Evolutionary conservation across 345 rosid genomes (phyloP).

Genomic region (Camelina laxa): DNA sequence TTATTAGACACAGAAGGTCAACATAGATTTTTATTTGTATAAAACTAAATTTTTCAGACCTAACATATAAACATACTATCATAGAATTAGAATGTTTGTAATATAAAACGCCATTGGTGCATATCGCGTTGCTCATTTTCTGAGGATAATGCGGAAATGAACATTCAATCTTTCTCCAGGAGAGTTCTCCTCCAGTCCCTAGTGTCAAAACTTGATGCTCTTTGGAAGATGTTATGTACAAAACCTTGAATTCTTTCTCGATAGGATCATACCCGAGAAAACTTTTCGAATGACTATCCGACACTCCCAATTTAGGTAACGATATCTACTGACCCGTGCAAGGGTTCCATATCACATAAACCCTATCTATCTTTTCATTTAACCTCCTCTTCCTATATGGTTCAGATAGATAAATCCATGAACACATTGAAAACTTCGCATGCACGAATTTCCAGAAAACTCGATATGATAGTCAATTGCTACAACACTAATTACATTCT

Average conservation of each 20-base stretch:
- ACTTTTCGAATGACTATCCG: not conserved
- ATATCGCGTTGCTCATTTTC: not conserved
- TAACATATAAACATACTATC: slow-evolving; percentile 11
- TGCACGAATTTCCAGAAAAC: not conserved
- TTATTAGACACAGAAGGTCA: not conserved
- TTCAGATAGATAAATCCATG: slow-evolving; percentile 1
- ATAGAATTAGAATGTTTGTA: not conserved
- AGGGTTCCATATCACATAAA: slow-evolving; percentile 26
- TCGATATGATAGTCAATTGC: not conserved
- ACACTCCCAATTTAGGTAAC: not conserved
- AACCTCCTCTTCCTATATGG: not conserved
- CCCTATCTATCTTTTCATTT: not conserved
- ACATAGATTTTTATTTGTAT: not conserved
- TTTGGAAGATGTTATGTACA: slow-evolving; percentile 15
- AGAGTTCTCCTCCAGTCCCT: not conserved
- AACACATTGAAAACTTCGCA: not conserved
- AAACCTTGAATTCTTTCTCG: slow-evolving; percentile 7
- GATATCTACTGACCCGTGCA: not conserved
- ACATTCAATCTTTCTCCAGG: not conserved
- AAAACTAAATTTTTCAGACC: slow-evolving; percentile 18
- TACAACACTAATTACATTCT: not conserved
- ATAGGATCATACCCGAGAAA: slow-evolving; percentile 30
- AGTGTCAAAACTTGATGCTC: slow-evolving; percentile 19
- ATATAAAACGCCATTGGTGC: not conserved
- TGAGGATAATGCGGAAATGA: not conserved